These are phyloP conservation scores for Lophium mytilinum DNA, from an alignment of 495 filamentous ascomycete species.

Conservation along the genomic window DNA sequence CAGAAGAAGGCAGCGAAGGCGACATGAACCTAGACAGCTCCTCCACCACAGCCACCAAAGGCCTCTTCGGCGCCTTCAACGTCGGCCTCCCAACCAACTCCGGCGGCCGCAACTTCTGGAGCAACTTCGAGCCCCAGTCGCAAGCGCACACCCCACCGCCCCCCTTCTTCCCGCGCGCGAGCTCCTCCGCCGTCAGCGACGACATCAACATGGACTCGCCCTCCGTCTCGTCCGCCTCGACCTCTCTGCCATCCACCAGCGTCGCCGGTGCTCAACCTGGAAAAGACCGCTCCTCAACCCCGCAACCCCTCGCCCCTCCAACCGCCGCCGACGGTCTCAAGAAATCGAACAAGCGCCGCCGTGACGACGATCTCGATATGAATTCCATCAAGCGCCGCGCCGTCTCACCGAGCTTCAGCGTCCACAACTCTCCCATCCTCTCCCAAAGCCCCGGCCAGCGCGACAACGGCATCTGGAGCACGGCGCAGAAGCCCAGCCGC, in stretches of 20 bases:
- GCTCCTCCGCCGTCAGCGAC: conserved; percentile 59
- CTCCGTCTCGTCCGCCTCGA: conserved; percentile 34
- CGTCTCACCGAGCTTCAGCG: conserved; percentile 86
- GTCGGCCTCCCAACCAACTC: conserved; percentile 63
- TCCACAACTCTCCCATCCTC: conserved; percentile 81
- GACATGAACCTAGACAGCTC: conserved; percentile 44
- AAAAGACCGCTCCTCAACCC: conserved; percentile 40
- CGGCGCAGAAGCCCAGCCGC: conserved; percentile 49
- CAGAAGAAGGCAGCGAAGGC: conserved; percentile 44
- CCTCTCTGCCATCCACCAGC: conserved; percentile 13
- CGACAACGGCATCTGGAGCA: conserved; percentile 64
- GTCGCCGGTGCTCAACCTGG: conserved; percentile 24
- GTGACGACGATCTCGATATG: conserved; percentile 88
- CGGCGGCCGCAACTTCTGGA: conserved; percentile 71
- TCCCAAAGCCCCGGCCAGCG: conserved; percentile 65
- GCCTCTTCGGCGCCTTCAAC: conserved; percentile 46
- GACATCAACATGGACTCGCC: conserved; percentile 71
- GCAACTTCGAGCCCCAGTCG: conserved; percentile 51
- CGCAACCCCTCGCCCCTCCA: conserved; percentile 35
- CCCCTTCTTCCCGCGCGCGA: conserved; percentile 46
- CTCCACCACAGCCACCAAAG: conserved; percentile 8
- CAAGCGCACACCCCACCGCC: conserved; percentile 46
- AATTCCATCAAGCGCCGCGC: conserved; percentile 86
- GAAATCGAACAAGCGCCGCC: conserved; percentile 61
- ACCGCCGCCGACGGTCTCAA: conserved; percentile 57